Percentiles rank a stretch among this genome's conserved stretches.
phyloP scores from a whole-genome alignment of 306 rosid genomes.

The Abrus pulchellus region DNA sequence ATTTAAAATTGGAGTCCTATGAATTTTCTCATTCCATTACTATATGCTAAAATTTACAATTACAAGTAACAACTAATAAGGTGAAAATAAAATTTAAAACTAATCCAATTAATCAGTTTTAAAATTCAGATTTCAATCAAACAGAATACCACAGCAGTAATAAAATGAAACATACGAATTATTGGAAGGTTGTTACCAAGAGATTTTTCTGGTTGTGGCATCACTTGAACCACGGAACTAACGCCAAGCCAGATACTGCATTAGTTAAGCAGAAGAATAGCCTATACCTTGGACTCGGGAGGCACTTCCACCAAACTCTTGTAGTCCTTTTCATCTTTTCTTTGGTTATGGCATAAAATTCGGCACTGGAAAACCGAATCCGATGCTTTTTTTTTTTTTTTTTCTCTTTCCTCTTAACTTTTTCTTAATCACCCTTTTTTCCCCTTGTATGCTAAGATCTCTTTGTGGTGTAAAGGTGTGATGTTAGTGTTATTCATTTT shows the following conservation, averaged over 20 bases:
- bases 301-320: slow-evolving; percentile 37
- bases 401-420: background rate
- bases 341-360: slow-evolving; percentile 45
- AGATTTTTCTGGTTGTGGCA: slow-evolving; percentile 52
- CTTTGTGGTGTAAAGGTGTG: background rate
- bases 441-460: background rate
- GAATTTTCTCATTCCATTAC: background rate
- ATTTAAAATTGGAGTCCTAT: background rate
- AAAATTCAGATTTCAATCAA: background rate
- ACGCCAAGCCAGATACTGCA: slow-evolving; percentile 25
- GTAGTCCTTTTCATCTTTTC: slow-evolving; percentile 4
- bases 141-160: slow-evolving; percentile 10
- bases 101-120: background rate
- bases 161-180: slow-evolving; percentile 59
- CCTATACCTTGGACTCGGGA: background rate
- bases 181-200: slow-evolving; percentile 56
- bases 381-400: slow-evolving; percentile 45
- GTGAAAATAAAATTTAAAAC: background rate
- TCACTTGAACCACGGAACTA: slow-evolving; percentile 37
- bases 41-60: background rate
- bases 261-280: slow-evolving; percentile 32
- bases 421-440: background rate
- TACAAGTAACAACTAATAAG: slow-evolving; percentile 16
- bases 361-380: slow-evolving; percentile 60
- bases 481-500: background rate